Conservation (phyloP, 495 filamentous ascomycete genomes). For the Sordaria brevicollis region DNA sequence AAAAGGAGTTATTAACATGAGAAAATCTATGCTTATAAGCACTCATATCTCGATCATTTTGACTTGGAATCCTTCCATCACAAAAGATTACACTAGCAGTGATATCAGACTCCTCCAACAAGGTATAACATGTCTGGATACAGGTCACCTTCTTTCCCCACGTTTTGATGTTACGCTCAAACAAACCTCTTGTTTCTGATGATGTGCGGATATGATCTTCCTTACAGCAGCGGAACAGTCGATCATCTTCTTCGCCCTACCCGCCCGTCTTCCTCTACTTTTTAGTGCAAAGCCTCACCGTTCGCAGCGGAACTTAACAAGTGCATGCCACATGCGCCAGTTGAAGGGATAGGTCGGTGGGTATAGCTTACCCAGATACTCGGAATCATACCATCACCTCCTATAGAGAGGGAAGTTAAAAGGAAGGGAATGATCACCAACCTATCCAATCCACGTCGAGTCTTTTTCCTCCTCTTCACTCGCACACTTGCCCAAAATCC, state of each 20-base stretch:
- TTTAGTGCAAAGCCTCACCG: neutral
- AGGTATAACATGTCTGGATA: too few species aligned
- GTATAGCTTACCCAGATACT: neutral
- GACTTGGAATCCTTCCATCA: neutral
- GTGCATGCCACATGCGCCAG: too few species aligned
- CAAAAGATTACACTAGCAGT: neutral
- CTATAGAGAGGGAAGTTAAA: neutral
- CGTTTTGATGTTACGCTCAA: neutral
- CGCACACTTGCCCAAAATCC: too few species aligned
- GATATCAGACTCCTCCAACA: neutral
- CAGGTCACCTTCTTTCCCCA: too few species aligned
- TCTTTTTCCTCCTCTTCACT: neutral
- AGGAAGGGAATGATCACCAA: neutral
- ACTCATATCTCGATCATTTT: neutral
- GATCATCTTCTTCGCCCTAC: neutral
- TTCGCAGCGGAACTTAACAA: neutral
- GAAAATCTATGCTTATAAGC: neutral
- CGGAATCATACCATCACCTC: neutral
- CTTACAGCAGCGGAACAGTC: neutral
- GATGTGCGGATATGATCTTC: neutral
- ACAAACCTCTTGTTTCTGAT: neutral
- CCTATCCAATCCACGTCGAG: neutral
- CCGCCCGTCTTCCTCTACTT: neutral
- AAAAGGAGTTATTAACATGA: too few species aligned
- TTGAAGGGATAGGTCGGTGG: too few species aligned